Evolutionary conservation across 768 basidiomycete species (phyloP), one percentile per base, ranked within the genome.

Genomic region (Rubroboletus pulcherrimus): DNA sequence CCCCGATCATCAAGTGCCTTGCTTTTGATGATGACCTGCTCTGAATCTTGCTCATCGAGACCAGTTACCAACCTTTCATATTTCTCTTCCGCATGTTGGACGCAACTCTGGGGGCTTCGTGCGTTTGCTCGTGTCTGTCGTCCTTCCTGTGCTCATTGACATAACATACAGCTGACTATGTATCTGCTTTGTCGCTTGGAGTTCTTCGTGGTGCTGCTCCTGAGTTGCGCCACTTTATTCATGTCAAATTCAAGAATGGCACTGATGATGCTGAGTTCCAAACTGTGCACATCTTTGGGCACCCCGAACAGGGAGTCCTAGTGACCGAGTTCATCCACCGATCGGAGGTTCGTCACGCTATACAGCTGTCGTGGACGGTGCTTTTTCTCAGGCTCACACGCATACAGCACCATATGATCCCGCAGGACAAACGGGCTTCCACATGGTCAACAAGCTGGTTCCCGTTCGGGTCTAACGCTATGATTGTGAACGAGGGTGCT

Each of bases 251-350:
- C 81, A 86, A 83, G 79, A 91, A 91, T 67, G 88, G 89, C 33
- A 89, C 90, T 19, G 45, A 64, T 15, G 62, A 75, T 40, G 73
- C 72, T 45, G 74, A 75, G 60, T 88, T 87, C 76, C 69, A 78
- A 51, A 83, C 83, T 33, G 64, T 89, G 63, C 82, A 86, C 59
- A 81, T 86, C 67, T 91, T 91, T 67, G 85, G 80, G 39, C 83
- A 87, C 73, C 75, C 81, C 44, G 81, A 81, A 55, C 83, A 87
- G 61, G 14, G n/a, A 5, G 83, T 92, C 53, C 86, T 87, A 38
- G 78, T 90, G 61, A 90, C 88, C 29, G 87, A 90, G 68, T 91
- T 91, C 74, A 85, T 90, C 70, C 89, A 89, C 75, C 81, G 84
- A 44, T 77, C 87, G 46, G 85, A 90, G 81, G 89, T 89, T 62